These are phyloP conservation scores for Blastocrithidia nonstop DNA, from an alignment of 208 protist genomes.

Conservation along the genomic window DNA sequence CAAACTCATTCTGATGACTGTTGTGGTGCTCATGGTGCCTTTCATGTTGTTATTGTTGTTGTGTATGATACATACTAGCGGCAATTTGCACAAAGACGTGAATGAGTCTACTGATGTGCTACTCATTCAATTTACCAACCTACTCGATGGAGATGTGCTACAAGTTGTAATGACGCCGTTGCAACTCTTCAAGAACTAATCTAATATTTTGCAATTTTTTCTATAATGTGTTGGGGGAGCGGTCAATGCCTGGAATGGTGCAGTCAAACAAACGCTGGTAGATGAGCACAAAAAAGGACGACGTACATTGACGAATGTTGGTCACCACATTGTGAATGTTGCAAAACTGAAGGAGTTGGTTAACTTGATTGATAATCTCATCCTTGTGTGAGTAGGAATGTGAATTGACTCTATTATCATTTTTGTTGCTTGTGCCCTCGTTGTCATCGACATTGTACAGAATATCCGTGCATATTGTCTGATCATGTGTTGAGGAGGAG, in stretches of 20 bases:
- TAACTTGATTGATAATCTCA: conserved; percentile 44
- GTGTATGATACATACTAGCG: conserved; percentile 5
- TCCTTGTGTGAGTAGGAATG: too few species aligned
- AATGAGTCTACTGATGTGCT: conserved; percentile 71
- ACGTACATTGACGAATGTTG: conserved; percentile 67
- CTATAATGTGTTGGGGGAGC: conserved; percentile 46
- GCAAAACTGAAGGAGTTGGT: conserved; percentile 37
- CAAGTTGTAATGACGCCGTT: conserved; percentile 31
- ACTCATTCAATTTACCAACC: conserved; percentile 61
- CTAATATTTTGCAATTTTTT: conserved; percentile 63
- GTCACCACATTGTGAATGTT: conserved; percentile 41
- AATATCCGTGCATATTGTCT: too few species aligned
- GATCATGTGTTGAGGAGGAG: too few species aligned
- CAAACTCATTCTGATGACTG: neutral
- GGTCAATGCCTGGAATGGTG: conserved; percentile 47
- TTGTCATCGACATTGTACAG: neutral
- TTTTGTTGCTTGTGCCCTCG: conserved; percentile 1
- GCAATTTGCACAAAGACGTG: conserved; percentile 61
- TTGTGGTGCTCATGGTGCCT: neutral
- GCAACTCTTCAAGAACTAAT: conserved; percentile 58
- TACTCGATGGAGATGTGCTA: conserved; percentile 45
- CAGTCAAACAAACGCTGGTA: conserved; percentile 72
- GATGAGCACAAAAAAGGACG: conserved; percentile 74
- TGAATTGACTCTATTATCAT: too few species aligned
- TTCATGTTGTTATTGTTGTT: conserved; percentile 3